These are phyloP conservation scores for Trichocladium uniseriatum DNA, from an alignment of 495 filamentous ascomycete species.

Conservation along the genomic window DNA sequence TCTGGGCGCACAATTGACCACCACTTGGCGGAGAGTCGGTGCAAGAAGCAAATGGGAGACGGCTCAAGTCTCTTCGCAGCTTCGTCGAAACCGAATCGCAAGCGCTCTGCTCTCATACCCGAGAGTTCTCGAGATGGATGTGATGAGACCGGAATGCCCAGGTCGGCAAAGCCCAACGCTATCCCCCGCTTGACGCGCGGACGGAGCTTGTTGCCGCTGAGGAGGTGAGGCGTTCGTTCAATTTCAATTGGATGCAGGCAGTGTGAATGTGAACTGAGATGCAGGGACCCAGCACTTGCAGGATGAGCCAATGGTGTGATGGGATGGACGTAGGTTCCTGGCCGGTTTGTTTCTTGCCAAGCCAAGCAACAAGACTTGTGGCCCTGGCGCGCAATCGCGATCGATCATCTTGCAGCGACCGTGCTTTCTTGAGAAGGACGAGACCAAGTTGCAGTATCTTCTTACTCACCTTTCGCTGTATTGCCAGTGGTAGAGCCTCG, in stretches of 20 bases:
- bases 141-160: slow-evolving; percentile 1
- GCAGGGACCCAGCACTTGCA: slow-evolving; percentile 19
- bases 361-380: not conserved
- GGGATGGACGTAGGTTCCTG: not conserved
- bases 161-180: slow-evolving; percentile 1
- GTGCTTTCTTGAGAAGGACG: not conserved
- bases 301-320: slow-evolving; percentile 17
- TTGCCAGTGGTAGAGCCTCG: slow-evolving; percentile 47
- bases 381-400: not conserved
- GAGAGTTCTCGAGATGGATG: no score
- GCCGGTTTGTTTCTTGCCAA: slow-evolving; percentile 9
- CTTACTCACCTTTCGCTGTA: slow-evolving; percentile 48
- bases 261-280: slow-evolving; percentile 19
- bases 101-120: no score
- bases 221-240: no score
- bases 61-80: no score
- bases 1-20: no score
- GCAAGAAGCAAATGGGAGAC: no score
- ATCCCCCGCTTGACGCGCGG: no score
- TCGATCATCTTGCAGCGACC: not conserved
- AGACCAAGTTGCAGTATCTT: slow-evolving; percentile 7
- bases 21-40: no score
- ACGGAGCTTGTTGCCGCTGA: no score
- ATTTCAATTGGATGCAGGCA: slow-evolving; percentile 17
- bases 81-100: no score